Evolutionary conservation across 2,329 filamentous ascomycete genomes (phyloP).

Genomic region (Arthroderma sp.): DNA sequence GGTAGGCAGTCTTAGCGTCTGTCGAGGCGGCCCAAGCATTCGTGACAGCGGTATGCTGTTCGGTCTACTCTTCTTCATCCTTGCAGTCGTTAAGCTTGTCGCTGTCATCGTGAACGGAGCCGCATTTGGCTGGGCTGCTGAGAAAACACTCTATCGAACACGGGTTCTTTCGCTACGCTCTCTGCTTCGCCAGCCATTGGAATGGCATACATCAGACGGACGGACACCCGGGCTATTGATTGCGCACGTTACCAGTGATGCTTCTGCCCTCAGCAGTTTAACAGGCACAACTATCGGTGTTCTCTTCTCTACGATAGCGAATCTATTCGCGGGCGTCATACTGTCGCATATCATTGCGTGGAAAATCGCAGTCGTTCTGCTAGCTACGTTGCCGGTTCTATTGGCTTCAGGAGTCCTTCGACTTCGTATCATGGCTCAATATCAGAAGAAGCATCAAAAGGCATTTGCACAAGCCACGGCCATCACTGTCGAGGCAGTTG

Average conservation of each 20-base stretch:
- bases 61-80: slow-evolving; percentile 43
- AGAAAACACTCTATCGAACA: slow-evolving; percentile 48
- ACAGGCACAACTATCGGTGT: slow-evolving; percentile 56
- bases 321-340: slow-evolving; percentile 51
- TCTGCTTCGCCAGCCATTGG: slow-evolving; percentile 48
- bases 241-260: slow-evolving; percentile 53
- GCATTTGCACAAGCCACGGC: slow-evolving; percentile 36
- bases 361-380: slow-evolving; percentile 58
- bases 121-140: slow-evolving; percentile 43
- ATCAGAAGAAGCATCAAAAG: slow-evolving; percentile 40
- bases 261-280: slow-evolving; percentile 50
- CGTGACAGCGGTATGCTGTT: slow-evolving; percentile 39
- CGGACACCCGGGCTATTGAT: slow-evolving; percentile 48
- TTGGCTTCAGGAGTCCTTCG: slow-evolving; percentile 55
- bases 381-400: slow-evolving; percentile 53
- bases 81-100: slow-evolving; percentile 43
- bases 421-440: slow-evolving; percentile 45
- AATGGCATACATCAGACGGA: slow-evolving; percentile 53
- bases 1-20: slow-evolving; percentile 41
- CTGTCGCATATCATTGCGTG: slow-evolving; percentile 56
- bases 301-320: slow-evolving; percentile 51
- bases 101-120: slow-evolving; percentile 47
- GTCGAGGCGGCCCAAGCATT: slow-evolving; percentile 35
- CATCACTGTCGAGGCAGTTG: slow-evolving; percentile 36
- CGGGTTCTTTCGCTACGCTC: slow-evolving; percentile 49